Evolutionary conservation across 176 grass and related monocot genomes (phyloP).

Genomic region (Areca catechu): DNA sequence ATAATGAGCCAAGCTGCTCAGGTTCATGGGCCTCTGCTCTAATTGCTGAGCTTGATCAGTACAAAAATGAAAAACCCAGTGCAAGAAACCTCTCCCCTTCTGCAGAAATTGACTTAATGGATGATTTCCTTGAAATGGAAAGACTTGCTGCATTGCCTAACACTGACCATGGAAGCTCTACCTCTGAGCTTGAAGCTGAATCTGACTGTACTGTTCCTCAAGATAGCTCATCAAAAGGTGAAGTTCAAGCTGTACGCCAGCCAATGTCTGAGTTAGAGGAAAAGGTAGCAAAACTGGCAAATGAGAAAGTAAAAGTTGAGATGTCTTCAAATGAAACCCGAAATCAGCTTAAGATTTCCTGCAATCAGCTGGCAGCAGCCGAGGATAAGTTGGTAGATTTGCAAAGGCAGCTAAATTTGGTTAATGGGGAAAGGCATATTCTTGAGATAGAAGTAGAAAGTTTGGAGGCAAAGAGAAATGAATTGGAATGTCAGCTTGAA

Average conservation of each 20-base stretch:
- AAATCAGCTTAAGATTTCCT: slow-evolving; percentile 32
- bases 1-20: slow-evolving; percentile 47
- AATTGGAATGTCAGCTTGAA: slow-evolving; percentile 48
- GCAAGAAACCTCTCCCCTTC: slow-evolving; percentile 18
- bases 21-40: slow-evolving; percentile 60
- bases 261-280: slow-evolving; percentile 36
- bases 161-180: background rate
- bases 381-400: slow-evolving; percentile 48
- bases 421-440: slow-evolving; percentile 45
- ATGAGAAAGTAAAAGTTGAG: slow-evolving; percentile 45
- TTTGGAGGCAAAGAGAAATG: slow-evolving; percentile 34
- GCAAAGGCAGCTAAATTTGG: slow-evolving; percentile 63
- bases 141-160: slow-evolving; percentile 32
- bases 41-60: slow-evolving; percentile 60
- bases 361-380: slow-evolving; percentile 29
- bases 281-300: slow-evolving; percentile 35
- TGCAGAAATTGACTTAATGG: slow-evolving; percentile 40
- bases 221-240: background rate
- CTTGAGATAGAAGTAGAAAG: slow-evolving; percentile 41
- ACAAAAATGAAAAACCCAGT: slow-evolving; percentile 50
- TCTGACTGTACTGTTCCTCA: background rate
- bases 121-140: slow-evolving; percentile 92
- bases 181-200: background rate
- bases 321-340: slow-evolving; percentile 42
- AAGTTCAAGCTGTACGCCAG: slow-evolving; percentile 1